Evolutionary conservation across 2,329 filamentous ascomycete genomes (phyloP).

Genomic region (Fusarium sp.): DNA sequence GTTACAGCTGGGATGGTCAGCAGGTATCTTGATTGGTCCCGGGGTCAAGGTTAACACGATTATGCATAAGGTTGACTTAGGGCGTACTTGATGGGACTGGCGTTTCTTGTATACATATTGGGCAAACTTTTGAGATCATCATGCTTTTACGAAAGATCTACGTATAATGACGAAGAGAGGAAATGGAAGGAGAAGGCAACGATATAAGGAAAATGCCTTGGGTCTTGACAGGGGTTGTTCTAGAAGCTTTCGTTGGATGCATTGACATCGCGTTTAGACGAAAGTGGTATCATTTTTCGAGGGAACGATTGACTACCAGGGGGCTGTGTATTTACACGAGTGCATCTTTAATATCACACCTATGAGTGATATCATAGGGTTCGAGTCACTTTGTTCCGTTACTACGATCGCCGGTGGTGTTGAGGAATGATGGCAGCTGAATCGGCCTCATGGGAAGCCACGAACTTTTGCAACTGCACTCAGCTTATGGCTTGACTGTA

Average conservation of each 20-base stretch:
- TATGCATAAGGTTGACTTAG: neutral
- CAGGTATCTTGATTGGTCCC: constrained; percentile 41
- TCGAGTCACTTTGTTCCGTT: neutral
- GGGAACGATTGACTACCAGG: neutral
- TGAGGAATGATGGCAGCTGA: no score
- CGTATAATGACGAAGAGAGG: constrained; percentile 1
- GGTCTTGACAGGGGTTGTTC: neutral
- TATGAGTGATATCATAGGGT: neutral
- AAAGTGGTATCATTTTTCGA: constrained; percentile 30
- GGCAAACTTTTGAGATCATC: neutral
- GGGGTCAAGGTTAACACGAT: neutral
- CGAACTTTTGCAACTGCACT: neutral
- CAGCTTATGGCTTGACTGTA: neutral
- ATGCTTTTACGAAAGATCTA: constrained; percentile 22
- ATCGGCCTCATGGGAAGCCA: neutral
- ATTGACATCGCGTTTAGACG: constrained; percentile 11
- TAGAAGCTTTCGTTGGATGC: neutral
- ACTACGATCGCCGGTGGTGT: neutral
- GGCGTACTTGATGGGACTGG: neutral
- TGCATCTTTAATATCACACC: neutral
- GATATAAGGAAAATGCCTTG: neutral
- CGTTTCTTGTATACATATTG: constrained; percentile 17
- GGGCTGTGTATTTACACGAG: constrained; percentile 1
- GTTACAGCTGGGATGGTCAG: constrained; percentile 29
- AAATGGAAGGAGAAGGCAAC: neutral